Conservation (phyloP, 2,329 filamentous ascomycete species). For the Aplosporella prunicola region DNA sequence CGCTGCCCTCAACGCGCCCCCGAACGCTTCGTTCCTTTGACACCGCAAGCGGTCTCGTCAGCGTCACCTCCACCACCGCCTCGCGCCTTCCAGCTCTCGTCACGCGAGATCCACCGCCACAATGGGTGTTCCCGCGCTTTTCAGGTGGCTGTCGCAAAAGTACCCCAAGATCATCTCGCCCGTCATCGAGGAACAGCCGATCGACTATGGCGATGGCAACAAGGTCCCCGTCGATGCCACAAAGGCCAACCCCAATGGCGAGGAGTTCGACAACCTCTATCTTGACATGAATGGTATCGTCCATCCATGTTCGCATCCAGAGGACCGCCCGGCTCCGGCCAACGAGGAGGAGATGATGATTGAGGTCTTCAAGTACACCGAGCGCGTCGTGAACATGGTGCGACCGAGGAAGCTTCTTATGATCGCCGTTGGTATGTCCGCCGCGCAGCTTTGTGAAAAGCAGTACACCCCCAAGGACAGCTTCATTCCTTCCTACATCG, state of each 20-base stretch:
- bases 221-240: constrained; percentile 78
- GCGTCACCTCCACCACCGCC: background rate
- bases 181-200: constrained; percentile 75
- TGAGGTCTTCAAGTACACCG: constrained; percentile 97
- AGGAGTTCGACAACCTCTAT: constrained; percentile 96
- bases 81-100: background rate
- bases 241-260: constrained; percentile 84
- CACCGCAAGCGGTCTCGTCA: background rate
- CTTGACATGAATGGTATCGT: constrained; percentile 99
- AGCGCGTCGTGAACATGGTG: constrained; percentile 97
- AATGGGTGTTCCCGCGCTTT: constrained; percentile 93
- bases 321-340: constrained; percentile 80
- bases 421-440: constrained; percentile 78
- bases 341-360: constrained; percentile 99
- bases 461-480: constrained; percentile 17
- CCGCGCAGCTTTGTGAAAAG: constrained; percentile 5
- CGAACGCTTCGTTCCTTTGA: background rate
- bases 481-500: constrained; percentile 21
- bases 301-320: constrained; percentile 95
- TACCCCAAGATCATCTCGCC: constrained; percentile 95
- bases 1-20: constrained; percentile 5
- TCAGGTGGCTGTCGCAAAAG: constrained; percentile 92
- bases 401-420: constrained; percentile 90
- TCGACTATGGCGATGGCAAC: constrained; percentile 68
- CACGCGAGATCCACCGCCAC: constrained; percentile 14